Evolutionary conservation across 148 eudicot genomes (phyloP), one percentile per base, ranked within the genome.

Genomic region (Dianthus caryophyllus): DNA sequence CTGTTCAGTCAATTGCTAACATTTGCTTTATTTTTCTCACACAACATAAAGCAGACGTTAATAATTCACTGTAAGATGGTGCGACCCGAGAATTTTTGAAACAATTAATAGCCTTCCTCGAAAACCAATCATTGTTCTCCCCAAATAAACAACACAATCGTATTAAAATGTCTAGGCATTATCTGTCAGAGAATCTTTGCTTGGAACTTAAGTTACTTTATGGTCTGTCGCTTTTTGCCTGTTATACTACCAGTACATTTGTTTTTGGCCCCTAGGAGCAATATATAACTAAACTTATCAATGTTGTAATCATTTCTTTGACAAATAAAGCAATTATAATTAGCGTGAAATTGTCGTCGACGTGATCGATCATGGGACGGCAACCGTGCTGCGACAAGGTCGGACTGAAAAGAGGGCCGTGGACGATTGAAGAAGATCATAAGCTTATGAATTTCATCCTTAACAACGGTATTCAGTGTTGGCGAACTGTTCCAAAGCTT

Each of bases 321-420:
- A 0, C 5, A 17, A 7, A 27, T 10, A 25, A 10, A 44, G 22
- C 41, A 59, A 30, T n/a, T 5, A 2, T 15, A 33, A 33, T 33
- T 33, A 33, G 36, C 10, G 38, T 39, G 11, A 17, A 16, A 14
- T 62, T 30, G 16, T 5, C 33, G 20, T 12, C 1, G 60, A 7
- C 38, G 38, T 2, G 38, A 22, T 44, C 18, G 14, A 72, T 58
- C 48, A 89, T 89, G 92, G 96, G 90, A 71, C 87, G 96, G 68
- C 82, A 85, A 51, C 92, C 96, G 64, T 89, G 96, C 36, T 89
- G 96, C 71, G 90, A 85, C 36, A 84, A 82, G 67, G 71, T 80
- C 18, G 93, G 93, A 15, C 63, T 89, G 73, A 89, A 85, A 73
- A 82, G 87, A 80, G 96, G 93, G 69, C 96, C 96, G 70, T 89